Conservation (phyloP, 176 grass and related monocot genomes). For the Pontederia crassipes region DNA sequence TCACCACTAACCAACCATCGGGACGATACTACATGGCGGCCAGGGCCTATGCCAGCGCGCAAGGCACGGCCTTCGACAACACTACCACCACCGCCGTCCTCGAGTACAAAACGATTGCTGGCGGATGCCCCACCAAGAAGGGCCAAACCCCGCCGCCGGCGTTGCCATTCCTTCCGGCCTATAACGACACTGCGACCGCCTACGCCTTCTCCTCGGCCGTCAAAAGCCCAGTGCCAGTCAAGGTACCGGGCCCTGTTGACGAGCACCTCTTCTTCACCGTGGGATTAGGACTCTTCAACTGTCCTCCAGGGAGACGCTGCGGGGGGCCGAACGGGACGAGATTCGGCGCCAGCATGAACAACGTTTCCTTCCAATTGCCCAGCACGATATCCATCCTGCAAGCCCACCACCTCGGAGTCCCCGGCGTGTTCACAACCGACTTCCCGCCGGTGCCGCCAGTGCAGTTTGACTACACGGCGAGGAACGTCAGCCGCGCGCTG, state of each 20-base stretch:
- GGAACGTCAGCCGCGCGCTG: slow-evolving; percentile 20
- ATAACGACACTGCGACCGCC: slow-evolving; percentile 2
- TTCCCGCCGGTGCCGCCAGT: slow-evolving; percentile 8
- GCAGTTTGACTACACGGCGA: slow-evolving; percentile 8
- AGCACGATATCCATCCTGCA: neutral
- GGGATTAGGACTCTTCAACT: slow-evolving; percentile 7
- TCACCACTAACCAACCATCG: neutral
- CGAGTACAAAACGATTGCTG: neutral
- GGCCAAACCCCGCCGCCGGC: neutral
- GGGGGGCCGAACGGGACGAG: slow-evolving; percentile 2
- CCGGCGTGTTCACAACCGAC: neutral
- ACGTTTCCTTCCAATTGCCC: slow-evolving; percentile 10
- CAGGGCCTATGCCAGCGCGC: neutral
- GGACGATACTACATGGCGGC: slow-evolving; percentile 10
- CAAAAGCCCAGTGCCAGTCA: neutral
- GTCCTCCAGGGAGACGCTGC: neutral
- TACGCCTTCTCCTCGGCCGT: neutral
- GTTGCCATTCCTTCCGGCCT: neutral
- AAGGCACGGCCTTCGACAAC: slow-evolving; percentile 3
- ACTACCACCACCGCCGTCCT: slow-evolving; percentile 12
- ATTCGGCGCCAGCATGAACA: slow-evolving; percentile 13
- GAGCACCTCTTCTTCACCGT: slow-evolving; percentile 14
- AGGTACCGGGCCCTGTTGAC: slow-evolving; percentile 1
- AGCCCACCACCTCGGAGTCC: neutral
- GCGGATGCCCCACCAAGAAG: neutral